A percentile compares a stretch with the other conserved stretches of the same genome.
phyloP scores from a whole-genome alignment of 176 grass and related monocot species.

The Panicum miliaceum region DNA sequence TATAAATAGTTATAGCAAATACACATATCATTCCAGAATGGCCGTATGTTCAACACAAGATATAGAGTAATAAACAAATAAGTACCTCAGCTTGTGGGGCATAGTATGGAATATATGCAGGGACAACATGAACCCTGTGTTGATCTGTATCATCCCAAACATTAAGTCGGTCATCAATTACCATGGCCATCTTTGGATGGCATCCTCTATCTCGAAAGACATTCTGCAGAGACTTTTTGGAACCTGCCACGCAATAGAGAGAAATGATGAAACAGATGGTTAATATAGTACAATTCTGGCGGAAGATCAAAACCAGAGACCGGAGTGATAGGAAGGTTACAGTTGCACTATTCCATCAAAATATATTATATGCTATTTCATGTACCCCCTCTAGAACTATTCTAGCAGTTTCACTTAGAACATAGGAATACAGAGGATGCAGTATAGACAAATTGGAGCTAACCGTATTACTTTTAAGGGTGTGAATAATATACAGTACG shows the following conservation, averaged over 20 bases:
- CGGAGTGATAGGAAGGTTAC: neutral
- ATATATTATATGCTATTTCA: neutral
- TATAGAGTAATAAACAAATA: constrained; percentile 37
- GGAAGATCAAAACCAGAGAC: neutral
- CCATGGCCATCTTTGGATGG: constrained; percentile 99
- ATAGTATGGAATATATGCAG: constrained; percentile 90
- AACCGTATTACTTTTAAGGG: constrained; percentile 11
- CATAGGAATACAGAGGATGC: constrained; percentile 2
- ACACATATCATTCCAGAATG: constrained; percentile 16
- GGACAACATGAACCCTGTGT: constrained; percentile 94
- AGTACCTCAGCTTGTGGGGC: constrained; percentile 94
- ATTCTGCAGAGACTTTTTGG: constrained; percentile 82
- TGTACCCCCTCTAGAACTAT: constrained; percentile 4
- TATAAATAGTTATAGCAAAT: constrained; percentile 48
- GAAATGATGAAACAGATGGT: neutral
- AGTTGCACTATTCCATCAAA: constrained; percentile 23
- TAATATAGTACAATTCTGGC: neutral
- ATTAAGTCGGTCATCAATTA: constrained; percentile 91
- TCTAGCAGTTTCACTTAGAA: constrained; percentile 1
- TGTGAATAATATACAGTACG: constrained; percentile 4
- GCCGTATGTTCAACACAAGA: constrained; percentile 24
- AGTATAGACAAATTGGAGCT: constrained; percentile 1
- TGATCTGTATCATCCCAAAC: constrained; percentile 99
- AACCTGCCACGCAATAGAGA: constrained; percentile 49
- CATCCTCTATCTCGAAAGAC: constrained; percentile 84